Conservation (phyloP, 352 stramenopile genomes). For the Saprolegnia diclina region DNA sequence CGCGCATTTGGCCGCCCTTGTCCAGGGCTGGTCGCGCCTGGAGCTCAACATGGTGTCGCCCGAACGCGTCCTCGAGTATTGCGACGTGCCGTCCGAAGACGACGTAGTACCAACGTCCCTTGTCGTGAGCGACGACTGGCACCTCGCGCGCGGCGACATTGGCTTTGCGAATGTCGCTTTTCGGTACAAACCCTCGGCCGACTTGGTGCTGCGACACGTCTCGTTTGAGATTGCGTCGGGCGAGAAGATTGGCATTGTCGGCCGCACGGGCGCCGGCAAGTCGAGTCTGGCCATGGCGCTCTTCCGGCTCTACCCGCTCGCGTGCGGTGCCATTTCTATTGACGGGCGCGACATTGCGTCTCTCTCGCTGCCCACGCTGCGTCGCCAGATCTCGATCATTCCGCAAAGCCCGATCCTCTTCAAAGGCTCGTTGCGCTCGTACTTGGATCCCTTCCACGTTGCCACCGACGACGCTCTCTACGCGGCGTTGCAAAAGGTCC, state of each 20-base stretch:
- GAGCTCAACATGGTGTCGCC: slow-evolving; percentile 91
- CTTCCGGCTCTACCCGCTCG: slow-evolving; percentile 60
- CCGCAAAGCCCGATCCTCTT: slow-evolving; percentile 83
- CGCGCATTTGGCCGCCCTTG: slow-evolving; percentile 70
- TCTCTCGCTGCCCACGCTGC: slow-evolving; percentile 56
- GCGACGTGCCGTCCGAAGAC: slow-evolving; percentile 42
- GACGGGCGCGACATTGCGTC: slow-evolving; percentile 60
- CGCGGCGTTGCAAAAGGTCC: slow-evolving; percentile 44
- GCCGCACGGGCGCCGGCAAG: slow-evolving; percentile 87
- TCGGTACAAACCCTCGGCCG: slow-evolving; percentile 43
- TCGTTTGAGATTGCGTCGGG: slow-evolving; percentile 45
- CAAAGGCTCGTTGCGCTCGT: slow-evolving; percentile 70
- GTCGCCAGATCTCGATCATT: slow-evolving; percentile 72
- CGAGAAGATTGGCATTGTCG: slow-evolving; percentile 79
- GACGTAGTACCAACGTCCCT: slow-evolving; percentile 40
- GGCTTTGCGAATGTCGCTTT: slow-evolving; percentile 49
- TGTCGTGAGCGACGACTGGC: slow-evolving; percentile 47
- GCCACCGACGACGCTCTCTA: slow-evolving; percentile 53
- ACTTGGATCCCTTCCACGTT: slow-evolving; percentile 61
- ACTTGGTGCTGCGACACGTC: slow-evolving; percentile 31
- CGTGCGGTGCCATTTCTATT: slow-evolving; percentile 53
- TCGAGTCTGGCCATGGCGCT: slow-evolving; percentile 79
- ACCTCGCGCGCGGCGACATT: slow-evolving; percentile 36
- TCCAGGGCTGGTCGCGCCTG: slow-evolving; percentile 79
- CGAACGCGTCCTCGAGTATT: slow-evolving; percentile 84